Evolutionary conservation across 345 rosid species (phyloP).

Genomic region (Camelina laxa): DNA sequence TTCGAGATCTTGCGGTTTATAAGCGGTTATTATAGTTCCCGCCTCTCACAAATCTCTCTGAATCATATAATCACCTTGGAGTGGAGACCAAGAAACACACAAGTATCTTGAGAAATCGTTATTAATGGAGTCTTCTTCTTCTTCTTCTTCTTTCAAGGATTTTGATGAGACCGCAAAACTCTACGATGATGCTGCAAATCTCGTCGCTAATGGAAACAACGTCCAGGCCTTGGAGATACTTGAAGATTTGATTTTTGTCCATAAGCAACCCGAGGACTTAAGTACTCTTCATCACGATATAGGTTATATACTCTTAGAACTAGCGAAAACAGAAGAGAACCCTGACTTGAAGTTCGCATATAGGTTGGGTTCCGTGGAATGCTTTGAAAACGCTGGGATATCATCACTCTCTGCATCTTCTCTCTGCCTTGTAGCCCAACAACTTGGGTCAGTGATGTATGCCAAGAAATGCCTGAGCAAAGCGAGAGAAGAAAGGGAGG

Average conservation of each 20-base stretch:
- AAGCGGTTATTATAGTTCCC: conserved; percentile 13
- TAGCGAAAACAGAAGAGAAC: neutral
- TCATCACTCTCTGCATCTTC: too few species aligned
- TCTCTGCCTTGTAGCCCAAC: neutral
- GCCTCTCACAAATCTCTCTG: conserved; percentile 12
- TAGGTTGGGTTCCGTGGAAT: neutral
- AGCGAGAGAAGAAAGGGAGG: too few species aligned
- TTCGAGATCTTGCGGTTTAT: neutral
- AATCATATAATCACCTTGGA: neutral
- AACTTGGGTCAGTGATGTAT: neutral
- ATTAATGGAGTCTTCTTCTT: neutral
- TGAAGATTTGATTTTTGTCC: conserved; percentile 2
- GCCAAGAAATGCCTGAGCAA: too few species aligned
- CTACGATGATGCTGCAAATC: neutral
- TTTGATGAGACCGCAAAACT: neutral
- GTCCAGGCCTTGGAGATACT: conserved; percentile 19
- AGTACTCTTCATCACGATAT: neutral
- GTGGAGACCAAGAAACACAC: conserved; percentile 11
- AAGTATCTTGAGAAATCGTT: conserved; percentile 6
- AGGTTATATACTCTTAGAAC: neutral
- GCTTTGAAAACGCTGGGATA: neutral
- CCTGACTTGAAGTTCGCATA: neutral
- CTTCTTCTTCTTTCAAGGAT: neutral
- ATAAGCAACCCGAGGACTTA: neutral
- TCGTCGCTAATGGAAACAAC: neutral